phyloP scores from a whole-genome alignment of 2,329 filamentous ascomycete genomes.

The Drechslerella stenobrocha region DNA sequence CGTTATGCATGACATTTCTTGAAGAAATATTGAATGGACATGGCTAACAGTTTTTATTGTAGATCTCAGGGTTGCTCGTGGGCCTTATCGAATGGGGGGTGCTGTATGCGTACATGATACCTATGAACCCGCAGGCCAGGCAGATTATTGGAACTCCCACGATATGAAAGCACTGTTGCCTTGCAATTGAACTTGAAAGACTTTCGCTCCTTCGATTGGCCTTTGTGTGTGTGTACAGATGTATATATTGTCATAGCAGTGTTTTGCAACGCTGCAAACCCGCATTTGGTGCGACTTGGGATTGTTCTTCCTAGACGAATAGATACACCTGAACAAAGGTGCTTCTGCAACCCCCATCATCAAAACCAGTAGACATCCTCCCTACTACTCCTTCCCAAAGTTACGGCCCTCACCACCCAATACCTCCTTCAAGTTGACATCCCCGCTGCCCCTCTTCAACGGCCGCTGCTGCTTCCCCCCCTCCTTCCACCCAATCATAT shows the following conservation, averaged over 20 bases:
- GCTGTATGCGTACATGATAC: conserved; percentile 50
- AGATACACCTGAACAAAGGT: no score
- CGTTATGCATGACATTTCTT: conserved; percentile 49
- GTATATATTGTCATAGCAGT: no score
- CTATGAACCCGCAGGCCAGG: conserved; percentile 27
- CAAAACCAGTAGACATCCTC: no score
- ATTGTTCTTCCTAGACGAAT: no score
- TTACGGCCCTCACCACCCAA: conserved; percentile 58
- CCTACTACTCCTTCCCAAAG: not conserved
- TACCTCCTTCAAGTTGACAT: conserved; percentile 86
- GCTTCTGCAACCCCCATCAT: no score
- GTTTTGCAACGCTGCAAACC: no score
- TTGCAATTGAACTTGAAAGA: no score
- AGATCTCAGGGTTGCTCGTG: conserved; percentile 51
- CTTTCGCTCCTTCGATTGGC: no score
- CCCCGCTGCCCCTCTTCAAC: conserved; percentile 77
- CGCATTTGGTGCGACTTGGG: no score
- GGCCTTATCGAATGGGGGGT: conserved; percentile 50
- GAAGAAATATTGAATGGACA: not conserved
- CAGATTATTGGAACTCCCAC: conserved; percentile 34
- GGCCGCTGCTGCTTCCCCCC: conserved; percentile 77
- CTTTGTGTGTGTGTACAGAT: no score
- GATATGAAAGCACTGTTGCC: conserved; percentile 1
- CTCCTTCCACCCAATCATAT: conserved; percentile 89
- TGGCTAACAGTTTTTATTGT: not conserved